phyloP scores from a whole-genome alignment of 352 stramenopile genomes.

The Phytophthora nicotianae region DNA sequence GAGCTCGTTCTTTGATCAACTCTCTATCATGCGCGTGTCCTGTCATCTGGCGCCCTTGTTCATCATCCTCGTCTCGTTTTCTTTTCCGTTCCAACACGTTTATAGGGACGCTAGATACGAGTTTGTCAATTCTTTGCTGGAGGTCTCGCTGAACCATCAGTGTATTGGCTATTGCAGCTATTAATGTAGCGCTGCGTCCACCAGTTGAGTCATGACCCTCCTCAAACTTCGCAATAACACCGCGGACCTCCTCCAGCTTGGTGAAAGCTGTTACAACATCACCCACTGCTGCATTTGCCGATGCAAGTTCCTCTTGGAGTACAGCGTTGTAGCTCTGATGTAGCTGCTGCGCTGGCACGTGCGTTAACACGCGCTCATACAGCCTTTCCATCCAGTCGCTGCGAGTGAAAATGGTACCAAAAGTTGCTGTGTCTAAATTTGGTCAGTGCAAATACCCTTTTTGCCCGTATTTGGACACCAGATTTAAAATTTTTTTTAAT shows the following conservation, averaged over 20 bases:
- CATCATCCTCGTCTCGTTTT: neutral
- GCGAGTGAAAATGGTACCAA: too few relatives aligned
- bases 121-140: neutral
- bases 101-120: neutral
- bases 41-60: neutral
- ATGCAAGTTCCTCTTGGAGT: slow-evolving; percentile 5
- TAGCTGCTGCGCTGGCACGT: neutral
- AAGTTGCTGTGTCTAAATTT: too few relatives aligned
- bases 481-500: too few relatives aligned
- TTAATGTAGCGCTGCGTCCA: slow-evolving; percentile 1
- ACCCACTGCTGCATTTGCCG: neutral
- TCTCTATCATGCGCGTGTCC: neutral
- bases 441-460: too few relatives aligned
- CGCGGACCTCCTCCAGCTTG: slow-evolving; percentile 5
- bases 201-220: slow-evolving; percentile 6
- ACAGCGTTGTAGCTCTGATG: slow-evolving; percentile 8
- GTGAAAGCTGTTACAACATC: slow-evolving; percentile 1
- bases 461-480: too few relatives aligned
- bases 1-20: neutral
- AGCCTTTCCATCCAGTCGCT: slow-evolving; percentile 4
- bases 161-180: neutral
- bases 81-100: neutral
- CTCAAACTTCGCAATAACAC: neutral
- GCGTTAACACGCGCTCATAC: slow-evolving; percentile 1
- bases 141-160: neutral